Conservation (phyloP, 2,329 filamentous ascomycete genomes). For the Rhynchosporium secalis region DNA sequence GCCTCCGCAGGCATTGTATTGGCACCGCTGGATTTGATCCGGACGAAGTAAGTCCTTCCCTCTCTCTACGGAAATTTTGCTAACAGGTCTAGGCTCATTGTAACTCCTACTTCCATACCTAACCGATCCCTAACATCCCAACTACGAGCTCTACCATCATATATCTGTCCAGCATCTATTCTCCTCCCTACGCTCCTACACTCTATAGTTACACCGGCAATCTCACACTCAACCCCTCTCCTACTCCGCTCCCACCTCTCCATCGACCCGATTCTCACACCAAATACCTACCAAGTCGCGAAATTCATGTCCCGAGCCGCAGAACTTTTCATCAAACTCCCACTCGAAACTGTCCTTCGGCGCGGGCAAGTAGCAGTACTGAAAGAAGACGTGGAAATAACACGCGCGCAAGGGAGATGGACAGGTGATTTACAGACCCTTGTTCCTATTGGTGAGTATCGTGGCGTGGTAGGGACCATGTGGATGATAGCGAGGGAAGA, state of each 20-base stretch:
- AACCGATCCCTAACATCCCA: slow-evolving; percentile 73
- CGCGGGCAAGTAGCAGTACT: slow-evolving; percentile 81
- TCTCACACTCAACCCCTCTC: slow-evolving; percentile 80
- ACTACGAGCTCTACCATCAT: slow-evolving; percentile 76
- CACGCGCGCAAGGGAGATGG: slow-evolving; percentile 31
- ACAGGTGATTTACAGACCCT: slow-evolving; percentile 62
- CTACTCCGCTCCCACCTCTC: slow-evolving; percentile 81
- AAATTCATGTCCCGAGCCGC: slow-evolving; percentile 78
- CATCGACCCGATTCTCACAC: slow-evolving; percentile 79
- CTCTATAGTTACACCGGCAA: slow-evolving; percentile 77
- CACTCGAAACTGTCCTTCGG: slow-evolving; percentile 87
- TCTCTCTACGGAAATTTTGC: slow-evolving; percentile 19
- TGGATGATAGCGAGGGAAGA: slow-evolving; percentile 84
- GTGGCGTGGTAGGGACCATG: slow-evolving; percentile 88
- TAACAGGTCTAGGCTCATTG: slow-evolving; percentile 64
- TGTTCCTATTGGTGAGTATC: slow-evolving; percentile 76
- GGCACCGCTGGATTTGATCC: slow-evolving; percentile 84
- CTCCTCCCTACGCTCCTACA: slow-evolving; percentile 84
- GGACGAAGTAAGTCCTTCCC: slow-evolving; percentile 57
- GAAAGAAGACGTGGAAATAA: slow-evolving; percentile 18
- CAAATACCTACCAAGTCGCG: slow-evolving; percentile 76
- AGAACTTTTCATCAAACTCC: slow-evolving; percentile 84
- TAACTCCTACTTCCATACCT: slow-evolving; percentile 76
- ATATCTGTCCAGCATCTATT: slow-evolving; percentile 68
- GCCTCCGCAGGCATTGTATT: slow-evolving; percentile 77